phyloP scores from a whole-genome alignment of 1,284 basidiomycete species.

The Lentinula novae-zelandiae region DNA sequence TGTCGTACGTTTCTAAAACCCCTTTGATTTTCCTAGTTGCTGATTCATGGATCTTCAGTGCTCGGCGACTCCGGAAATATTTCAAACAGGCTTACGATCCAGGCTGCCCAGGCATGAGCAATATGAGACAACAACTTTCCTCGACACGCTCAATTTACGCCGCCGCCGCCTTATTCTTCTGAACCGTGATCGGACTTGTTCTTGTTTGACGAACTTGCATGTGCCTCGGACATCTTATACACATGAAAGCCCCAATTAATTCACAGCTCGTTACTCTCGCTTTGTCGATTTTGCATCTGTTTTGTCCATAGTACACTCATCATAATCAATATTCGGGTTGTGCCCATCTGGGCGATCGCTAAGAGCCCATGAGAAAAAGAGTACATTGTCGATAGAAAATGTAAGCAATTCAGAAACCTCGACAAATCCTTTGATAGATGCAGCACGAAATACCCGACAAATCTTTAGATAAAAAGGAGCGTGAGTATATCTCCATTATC shows the following conservation, averaged over 20 bases:
- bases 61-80: constrained; percentile 15
- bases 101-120: not conserved
- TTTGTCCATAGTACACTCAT: not conserved
- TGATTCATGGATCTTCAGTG: not conserved
- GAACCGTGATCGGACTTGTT: not conserved
- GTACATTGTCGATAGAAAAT: no score
- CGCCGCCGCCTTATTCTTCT: not conserved
- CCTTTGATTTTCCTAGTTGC: not conserved
- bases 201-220: not conserved
- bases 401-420: no score
- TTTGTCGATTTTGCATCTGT: constrained; percentile 2
- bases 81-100: constrained; percentile 5
- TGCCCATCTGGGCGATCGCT: no score
- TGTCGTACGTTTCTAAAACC: constrained; percentile 29
- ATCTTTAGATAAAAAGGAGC: not conserved
- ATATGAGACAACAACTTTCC: no score
- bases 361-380: no score
- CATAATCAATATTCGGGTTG: not conserved
- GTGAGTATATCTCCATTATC: not conserved
- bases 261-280: not conserved
- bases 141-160: no score
- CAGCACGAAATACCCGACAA: not conserved
- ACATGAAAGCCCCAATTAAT: not conserved
- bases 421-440: no score
- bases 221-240: not conserved